A percentile compares a stretch with the other conserved stretches of the same genome.
Evolutionary conservation across 164 flowering plant genomes (phyloP).

Genomic region (Dillenia turbinata): DNA sequence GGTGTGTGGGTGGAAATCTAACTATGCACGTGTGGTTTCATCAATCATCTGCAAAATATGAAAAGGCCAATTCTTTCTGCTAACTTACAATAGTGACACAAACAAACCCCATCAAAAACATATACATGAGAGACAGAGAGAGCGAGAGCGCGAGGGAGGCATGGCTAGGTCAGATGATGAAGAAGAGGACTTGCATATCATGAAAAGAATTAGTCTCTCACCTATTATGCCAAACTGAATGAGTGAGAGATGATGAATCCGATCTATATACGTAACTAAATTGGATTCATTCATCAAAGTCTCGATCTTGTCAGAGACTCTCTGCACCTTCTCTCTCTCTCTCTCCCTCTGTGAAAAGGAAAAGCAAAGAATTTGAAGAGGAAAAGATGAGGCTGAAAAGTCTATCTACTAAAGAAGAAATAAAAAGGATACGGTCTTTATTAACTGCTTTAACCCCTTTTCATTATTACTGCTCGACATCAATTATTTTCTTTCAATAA

Average conservation of each 20-base stretch:
- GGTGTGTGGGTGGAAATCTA: conserved; percentile 32
- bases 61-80: conserved; percentile 5
- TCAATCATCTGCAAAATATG: conserved; percentile 38
- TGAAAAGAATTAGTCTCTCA: no score
- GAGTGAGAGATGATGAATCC: no score
- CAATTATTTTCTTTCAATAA: conserved; percentile 3
- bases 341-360: no score
- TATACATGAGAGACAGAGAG: conserved; percentile 16
- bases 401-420: conserved; percentile 36
- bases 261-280: no score
- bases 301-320: no score
- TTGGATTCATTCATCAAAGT: no score
- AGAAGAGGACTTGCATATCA: no score
- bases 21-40: conserved; percentile 42
- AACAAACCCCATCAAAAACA: conserved; percentile 29
- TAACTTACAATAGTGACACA: conserved; percentile 19
- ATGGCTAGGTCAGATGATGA: no score
- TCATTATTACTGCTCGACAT: not conserved
- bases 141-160: conserved; percentile 5
- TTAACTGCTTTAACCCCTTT: conserved; percentile 37
- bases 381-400: conserved; percentile 34
- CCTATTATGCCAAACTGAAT: no score
- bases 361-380: not conserved
- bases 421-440: conserved; percentile 43
- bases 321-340: no score